A percentile compares a stretch with the other conserved stretches of the same genome.
Evolutionary conservation across 2,329 filamentous ascomycete genomes (phyloP).

Genomic region (Spiromastix sp.): DNA sequence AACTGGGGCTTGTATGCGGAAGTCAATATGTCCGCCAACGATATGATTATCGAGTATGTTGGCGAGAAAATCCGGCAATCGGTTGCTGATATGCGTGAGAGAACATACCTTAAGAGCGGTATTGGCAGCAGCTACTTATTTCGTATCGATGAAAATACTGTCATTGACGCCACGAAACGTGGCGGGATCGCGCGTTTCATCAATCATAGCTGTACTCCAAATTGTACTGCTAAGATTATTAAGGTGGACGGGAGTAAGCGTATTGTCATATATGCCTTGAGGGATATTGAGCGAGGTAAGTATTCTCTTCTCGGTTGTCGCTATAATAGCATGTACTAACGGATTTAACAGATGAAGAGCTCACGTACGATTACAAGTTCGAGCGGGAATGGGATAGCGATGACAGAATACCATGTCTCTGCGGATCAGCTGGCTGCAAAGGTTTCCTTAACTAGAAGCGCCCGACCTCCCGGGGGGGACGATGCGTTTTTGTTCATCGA

Average conservation of each 20-base stretch:
- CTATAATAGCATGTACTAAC: constrained; percentile 19
- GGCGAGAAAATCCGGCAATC: constrained; percentile 95
- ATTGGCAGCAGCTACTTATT: constrained; percentile 97
- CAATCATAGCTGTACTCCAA: constrained; percentile 94
- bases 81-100: constrained; percentile 92
- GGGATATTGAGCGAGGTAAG: constrained; percentile 91
- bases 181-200: constrained; percentile 97
- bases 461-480: background rate
- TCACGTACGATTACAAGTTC: constrained; percentile 99
- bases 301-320: constrained; percentile 16
- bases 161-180: constrained; percentile 97
- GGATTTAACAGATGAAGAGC: constrained; percentile 68
- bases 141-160: constrained; percentile 93
- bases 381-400: constrained; percentile 91
- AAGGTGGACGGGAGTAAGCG: constrained; percentile 96
- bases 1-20: constrained; percentile 98
- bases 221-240: constrained; percentile 98
- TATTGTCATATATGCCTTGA: constrained; percentile 96
- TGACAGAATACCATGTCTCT: constrained; percentile 94
- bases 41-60: constrained; percentile 99
- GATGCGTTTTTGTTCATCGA: background rate
- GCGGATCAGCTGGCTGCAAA: constrained; percentile 92
- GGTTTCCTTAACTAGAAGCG: constrained; percentile 82
- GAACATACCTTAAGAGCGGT: constrained; percentile 85
- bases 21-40: constrained; percentile 92